Conservation (phyloP, 2,329 filamentous ascomycete genomes). For the Hypoxylon sp. region DNA sequence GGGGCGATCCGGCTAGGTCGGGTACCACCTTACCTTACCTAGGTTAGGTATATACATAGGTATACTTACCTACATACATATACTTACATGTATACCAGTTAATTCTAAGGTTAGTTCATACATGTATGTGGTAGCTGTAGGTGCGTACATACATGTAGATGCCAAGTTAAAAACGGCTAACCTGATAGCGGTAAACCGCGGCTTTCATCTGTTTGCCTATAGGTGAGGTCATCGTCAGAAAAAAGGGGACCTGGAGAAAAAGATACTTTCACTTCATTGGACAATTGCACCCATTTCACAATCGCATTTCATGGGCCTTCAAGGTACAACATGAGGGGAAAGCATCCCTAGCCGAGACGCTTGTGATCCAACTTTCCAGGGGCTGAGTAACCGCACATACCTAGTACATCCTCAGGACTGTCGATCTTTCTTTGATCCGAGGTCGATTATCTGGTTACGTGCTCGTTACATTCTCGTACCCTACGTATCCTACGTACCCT, state of each 20-base stretch:
- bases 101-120: neutral
- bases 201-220: constrained; percentile 2
- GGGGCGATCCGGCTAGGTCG: constrained; percentile 13
- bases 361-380: constrained; percentile 14
- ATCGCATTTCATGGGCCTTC: neutral
- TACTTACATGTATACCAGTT: too few species aligned
- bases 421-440: constrained; percentile 30
- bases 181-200: constrained; percentile 23
- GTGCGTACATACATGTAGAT: constrained; percentile 5
- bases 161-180: neutral
- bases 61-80: too few species aligned
- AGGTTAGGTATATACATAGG: too few species aligned
- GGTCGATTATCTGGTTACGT: constrained; percentile 32
- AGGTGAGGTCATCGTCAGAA: constrained; percentile 22
- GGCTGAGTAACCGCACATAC: constrained; percentile 1
- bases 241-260: neutral
- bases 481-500: constrained; percentile 3
- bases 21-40: neutral
- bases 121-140: neutral
- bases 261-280: constrained; percentile 19
- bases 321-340: constrained; percentile 7
- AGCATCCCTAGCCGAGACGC: constrained; percentile 4
- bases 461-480: constrained; percentile 12
- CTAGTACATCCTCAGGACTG: neutral
- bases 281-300: constrained; percentile 24